Evolutionary conservation across 2,329 filamentous ascomycete species (phyloP).

Genomic region (Zelopaecilomyces penicillatus): DNA sequence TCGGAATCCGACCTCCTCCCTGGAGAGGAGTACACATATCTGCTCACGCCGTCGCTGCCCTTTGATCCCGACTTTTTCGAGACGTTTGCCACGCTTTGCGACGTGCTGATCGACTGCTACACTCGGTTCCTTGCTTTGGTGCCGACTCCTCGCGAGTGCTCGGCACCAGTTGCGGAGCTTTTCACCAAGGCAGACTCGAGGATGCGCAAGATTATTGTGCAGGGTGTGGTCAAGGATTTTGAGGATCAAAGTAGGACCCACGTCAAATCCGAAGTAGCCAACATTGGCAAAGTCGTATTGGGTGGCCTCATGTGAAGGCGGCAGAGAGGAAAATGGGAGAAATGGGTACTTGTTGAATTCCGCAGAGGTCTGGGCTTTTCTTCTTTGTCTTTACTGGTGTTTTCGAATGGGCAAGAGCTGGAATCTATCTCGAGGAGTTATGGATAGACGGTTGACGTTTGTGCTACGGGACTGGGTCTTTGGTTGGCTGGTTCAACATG

Average conservation of each 20-base stretch:
- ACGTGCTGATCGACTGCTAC: slow-evolving; percentile 91
- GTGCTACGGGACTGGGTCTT: no score
- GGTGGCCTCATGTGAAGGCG: slow-evolving; percentile 68
- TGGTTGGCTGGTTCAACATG: no score
- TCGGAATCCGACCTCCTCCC: slow-evolving; percentile 60
- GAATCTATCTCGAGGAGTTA: no score
- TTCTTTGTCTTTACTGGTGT: no score
- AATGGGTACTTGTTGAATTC: no score
- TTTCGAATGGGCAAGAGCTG: no score
- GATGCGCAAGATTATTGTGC: slow-evolving; percentile 81
- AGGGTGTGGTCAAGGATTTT: slow-evolving; percentile 82
- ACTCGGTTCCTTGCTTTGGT: slow-evolving; percentile 67
- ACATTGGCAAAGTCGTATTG: slow-evolving; percentile 80
- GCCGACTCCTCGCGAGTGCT: slow-evolving; percentile 65
- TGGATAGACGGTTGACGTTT: no score
- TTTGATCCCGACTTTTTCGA: slow-evolving; percentile 98
- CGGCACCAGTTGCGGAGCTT: slow-evolving; percentile 63
- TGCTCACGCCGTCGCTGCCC: slow-evolving; percentile 84
- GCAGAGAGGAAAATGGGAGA: not conserved
- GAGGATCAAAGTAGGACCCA: slow-evolving; percentile 74
- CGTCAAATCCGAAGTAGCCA: slow-evolving; percentile 72
- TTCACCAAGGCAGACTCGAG: slow-evolving; percentile 85
- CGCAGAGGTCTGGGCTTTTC: no score
- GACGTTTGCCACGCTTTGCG: slow-evolving; percentile 91
- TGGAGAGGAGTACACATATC: slow-evolving; percentile 78